A percentile compares a stretch with the other conserved stretches of the same genome.
phyloP scores from a whole-genome alignment of 805 yeast species.

The Candida insectalens region DNA sequence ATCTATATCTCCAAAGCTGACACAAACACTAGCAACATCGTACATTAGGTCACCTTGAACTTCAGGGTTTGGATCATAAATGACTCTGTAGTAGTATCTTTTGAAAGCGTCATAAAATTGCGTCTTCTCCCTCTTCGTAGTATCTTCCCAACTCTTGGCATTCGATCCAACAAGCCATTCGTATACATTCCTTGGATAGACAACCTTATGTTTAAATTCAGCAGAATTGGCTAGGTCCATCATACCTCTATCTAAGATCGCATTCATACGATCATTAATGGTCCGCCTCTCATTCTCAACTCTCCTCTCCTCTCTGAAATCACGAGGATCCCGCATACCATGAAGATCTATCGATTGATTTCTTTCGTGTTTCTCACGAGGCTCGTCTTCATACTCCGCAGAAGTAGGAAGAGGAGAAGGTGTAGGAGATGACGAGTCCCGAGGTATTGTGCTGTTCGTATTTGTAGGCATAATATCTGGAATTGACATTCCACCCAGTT shows the following conservation, averaged over 20 bases:
- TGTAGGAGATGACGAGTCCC: no score
- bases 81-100: conserved; percentile 15
- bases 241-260: conserved; percentile 17
- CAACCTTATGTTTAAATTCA: conserved; percentile 17
- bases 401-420: no score
- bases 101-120: conserved; percentile 22
- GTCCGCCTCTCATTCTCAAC: conserved; percentile 7
- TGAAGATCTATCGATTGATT: no score
- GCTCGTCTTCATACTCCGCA: no score
- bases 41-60: conserved; percentile 2
- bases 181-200: conserved; percentile 20
- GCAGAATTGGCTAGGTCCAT: conserved; percentile 18
- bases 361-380: no score
- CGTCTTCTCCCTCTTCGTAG: conserved; percentile 13
- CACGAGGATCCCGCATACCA: no score
- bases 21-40: conserved; percentile 2
- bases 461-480: no score
- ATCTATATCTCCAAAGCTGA: conserved; percentile 2
- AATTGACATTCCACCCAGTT: no score
- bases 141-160: conserved; percentile 16
- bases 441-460: no score
- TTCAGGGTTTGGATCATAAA: conserved; percentile 9
- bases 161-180: conserved; percentile 13
- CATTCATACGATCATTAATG: conserved; percentile 17
- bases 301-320: no score